These are phyloP conservation scores for Metschnikowia continentalis DNA, from an alignment of 805 yeast genomes.

Conservation along the genomic window DNA sequence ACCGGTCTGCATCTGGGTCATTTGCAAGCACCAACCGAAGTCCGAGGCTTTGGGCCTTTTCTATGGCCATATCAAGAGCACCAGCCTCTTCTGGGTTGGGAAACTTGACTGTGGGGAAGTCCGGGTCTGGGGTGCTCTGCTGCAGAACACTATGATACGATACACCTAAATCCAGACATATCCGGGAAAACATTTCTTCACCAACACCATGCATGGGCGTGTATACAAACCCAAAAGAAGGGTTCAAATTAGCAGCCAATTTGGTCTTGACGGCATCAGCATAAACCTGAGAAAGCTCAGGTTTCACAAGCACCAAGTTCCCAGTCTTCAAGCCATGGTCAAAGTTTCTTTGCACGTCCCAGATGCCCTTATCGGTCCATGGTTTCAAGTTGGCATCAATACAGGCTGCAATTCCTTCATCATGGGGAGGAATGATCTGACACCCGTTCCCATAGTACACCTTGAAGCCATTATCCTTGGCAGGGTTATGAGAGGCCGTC, in stretches of 20 bases:
- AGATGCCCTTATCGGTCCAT: conserved; percentile 42
- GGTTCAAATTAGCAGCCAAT: conserved; percentile 27
- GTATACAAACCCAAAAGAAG: conserved; percentile 57
- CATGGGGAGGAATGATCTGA: conserved; percentile 93
- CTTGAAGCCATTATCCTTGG: conserved; percentile 86
- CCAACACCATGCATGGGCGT: conserved; percentile 99
- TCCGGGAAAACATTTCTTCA: conserved; percentile 47
- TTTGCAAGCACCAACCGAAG: conserved; percentile 70
- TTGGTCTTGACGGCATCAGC: conserved; percentile 21
- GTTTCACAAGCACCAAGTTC: conserved; percentile 39
- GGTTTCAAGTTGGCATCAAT: conserved; percentile 64
- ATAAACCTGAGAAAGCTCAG: conserved; percentile 42
- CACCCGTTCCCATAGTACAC: conserved; percentile 94
- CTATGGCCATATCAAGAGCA: conserved; percentile 71
- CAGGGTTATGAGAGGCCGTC: conserved; percentile 86
- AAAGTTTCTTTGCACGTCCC: conserved; percentile 44
- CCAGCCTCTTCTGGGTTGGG: conserved; percentile 98
- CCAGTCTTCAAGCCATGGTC: conserved; percentile 17
- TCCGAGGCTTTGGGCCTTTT: conserved; percentile 50
- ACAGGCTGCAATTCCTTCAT: conserved; percentile 58
- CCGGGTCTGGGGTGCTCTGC: conserved; percentile 78
- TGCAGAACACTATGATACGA: conserved; percentile 46
- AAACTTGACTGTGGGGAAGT: conserved; percentile 77
- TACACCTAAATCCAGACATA: conserved; percentile 35
- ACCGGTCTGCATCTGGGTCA: conserved; percentile 97